These are phyloP conservation scores for Eucalyptus fibrosa DNA, from an alignment of 345 rosid species.

Conservation along the genomic window DNA sequence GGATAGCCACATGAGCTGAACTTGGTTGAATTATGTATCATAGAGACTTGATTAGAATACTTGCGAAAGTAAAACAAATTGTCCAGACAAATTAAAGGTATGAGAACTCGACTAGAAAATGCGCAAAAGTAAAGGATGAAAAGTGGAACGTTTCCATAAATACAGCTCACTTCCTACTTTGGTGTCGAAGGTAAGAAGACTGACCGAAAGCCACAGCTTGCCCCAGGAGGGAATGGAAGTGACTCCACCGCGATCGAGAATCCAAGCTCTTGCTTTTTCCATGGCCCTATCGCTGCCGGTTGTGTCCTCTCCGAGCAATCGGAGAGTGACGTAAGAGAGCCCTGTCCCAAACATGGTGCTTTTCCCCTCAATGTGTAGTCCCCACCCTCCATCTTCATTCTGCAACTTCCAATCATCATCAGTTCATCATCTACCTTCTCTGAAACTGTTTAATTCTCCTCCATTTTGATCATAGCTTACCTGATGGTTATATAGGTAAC, in stretches of 20 bases:
- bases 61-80: background rate
- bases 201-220: slow-evolving; percentile 52
- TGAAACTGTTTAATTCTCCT: background rate
- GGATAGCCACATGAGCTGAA: background rate
- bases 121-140: background rate
- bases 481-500: slow-evolving; percentile 33
- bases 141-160: background rate
- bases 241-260: background rate
- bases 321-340: slow-evolving; percentile 35
- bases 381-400: slow-evolving; percentile 78
- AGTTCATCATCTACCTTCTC: background rate
- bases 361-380: slow-evolving; percentile 41
- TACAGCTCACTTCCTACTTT: background rate
- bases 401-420: background rate
- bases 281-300: slow-evolving; percentile 16
- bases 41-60: background rate
- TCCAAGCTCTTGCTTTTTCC: slow-evolving; percentile 19
- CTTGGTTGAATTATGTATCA: background rate
- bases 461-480: background rate
- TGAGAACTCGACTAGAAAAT: background rate
- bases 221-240: background rate
- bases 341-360: slow-evolving; percentile 51
- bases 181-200: background rate
- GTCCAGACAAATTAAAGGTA: background rate
- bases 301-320: slow-evolving; percentile 41